Conservation (phyloP, 2,329 filamentous ascomycete genomes). For the Fusarium sp. region DNA sequence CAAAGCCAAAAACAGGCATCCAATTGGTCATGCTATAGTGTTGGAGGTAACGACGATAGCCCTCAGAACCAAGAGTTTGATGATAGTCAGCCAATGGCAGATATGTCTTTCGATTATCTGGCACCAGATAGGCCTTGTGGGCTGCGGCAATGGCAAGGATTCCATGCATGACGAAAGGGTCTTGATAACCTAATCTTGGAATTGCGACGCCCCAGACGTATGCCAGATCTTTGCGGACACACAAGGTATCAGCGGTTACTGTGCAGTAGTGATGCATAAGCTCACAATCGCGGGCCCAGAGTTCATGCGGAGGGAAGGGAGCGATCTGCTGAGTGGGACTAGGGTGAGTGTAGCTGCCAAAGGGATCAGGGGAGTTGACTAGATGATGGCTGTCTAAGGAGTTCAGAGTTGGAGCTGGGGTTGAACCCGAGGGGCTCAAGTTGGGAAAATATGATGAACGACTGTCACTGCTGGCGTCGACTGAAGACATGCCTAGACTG, state of each 20-base stretch:
- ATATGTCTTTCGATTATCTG: slow-evolving; percentile 37
- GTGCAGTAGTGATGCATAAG: slow-evolving; percentile 47
- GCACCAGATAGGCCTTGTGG: slow-evolving; percentile 46
- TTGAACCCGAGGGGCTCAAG: slow-evolving; percentile 20
- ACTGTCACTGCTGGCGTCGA: not conserved
- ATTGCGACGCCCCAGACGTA: slow-evolving; percentile 42
- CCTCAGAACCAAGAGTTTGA: slow-evolving; percentile 44
- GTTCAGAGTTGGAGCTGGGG: not conserved
- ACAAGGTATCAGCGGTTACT: slow-evolving; percentile 38
- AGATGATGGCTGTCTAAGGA: slow-evolving; percentile 9
- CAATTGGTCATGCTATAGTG: slow-evolving; percentile 30
- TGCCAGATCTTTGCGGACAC: slow-evolving; percentile 33
- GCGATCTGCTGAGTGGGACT: slow-evolving; percentile 32
- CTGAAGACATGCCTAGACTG: not conserved
- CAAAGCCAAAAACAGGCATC: slow-evolving; percentile 53
- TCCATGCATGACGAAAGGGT: slow-evolving; percentile 45
- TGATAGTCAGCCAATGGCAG: slow-evolving; percentile 43
- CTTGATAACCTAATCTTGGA: slow-evolving; percentile 41
- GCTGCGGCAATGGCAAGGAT: slow-evolving; percentile 44
- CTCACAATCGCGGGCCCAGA: slow-evolving; percentile 39
- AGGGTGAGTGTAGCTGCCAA: slow-evolving; percentile 9
- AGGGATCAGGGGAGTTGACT: slow-evolving; percentile 7
- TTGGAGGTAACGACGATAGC: slow-evolving; percentile 39
- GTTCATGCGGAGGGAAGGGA: slow-evolving; percentile 37
- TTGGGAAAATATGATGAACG: slow-evolving; percentile 20